phyloP scores from a whole-genome alignment of 108 stramenopile species.

The Nitzschia sp. region DNA sequence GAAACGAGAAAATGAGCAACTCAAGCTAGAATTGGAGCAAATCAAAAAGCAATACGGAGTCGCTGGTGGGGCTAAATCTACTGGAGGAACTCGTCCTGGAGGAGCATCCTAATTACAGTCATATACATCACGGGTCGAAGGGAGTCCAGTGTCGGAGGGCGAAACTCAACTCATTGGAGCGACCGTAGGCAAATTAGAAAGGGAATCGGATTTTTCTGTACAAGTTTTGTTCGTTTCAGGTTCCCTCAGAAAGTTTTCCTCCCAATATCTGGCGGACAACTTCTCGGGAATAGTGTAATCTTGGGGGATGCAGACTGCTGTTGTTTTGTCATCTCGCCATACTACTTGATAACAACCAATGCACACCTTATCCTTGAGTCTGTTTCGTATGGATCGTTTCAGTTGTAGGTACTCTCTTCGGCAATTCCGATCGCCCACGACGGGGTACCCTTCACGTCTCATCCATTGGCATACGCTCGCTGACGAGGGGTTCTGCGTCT shows the following conservation, averaged over 20 bases:
- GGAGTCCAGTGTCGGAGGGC: no score
- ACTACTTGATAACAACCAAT: slow-evolving; percentile 46
- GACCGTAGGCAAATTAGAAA: no score
- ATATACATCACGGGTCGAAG: no score
- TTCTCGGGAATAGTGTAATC: slow-evolving; percentile 21
- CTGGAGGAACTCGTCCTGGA: no score
- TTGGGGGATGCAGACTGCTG: background rate
- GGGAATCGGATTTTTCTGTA: no score
- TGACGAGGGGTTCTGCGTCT: slow-evolving; percentile 24
- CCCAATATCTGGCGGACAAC: slow-evolving; percentile 26
- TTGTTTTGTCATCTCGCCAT: slow-evolving; percentile 4
- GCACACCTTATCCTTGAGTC: slow-evolving; percentile 61
- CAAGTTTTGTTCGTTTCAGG: no score
- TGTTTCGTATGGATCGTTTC: slow-evolving; percentile 58
- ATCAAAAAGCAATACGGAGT: slow-evolving; percentile 32
- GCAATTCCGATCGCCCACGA: slow-evolving; percentile 66
- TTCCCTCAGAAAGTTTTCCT: slow-evolving; percentile 2
- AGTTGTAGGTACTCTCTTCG: slow-evolving; percentile 41
- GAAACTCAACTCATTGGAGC: no score
- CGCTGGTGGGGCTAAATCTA: background rate
- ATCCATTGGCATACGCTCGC: slow-evolving; percentile 43
- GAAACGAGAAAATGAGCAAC: slow-evolving; percentile 77
- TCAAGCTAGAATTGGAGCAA: slow-evolving; percentile 55
- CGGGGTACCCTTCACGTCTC: slow-evolving; percentile 54
- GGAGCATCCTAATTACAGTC: no score